A percentile compares a stretch with the other conserved stretches of the same genome.
phyloP scores from a whole-genome alignment of 352 stramenopile genomes.

The Detonula confervacea region DNA sequence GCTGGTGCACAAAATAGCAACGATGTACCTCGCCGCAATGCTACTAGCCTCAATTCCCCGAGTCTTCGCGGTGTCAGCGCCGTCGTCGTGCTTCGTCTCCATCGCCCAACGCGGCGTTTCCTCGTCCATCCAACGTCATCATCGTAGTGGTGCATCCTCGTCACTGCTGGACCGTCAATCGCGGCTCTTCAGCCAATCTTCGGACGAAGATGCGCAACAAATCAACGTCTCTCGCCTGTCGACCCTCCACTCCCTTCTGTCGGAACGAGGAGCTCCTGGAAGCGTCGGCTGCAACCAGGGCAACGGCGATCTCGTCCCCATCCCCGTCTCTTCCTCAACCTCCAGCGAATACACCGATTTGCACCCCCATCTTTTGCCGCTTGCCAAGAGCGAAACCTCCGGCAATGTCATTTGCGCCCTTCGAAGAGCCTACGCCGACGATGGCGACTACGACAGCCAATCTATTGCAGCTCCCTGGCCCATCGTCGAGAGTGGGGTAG shows the following conservation, averaged over 20 bases:
- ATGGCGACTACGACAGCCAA: slow-evolving; percentile 55
- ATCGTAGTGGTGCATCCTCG: not conserved
- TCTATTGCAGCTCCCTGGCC: slow-evolving; percentile 65
- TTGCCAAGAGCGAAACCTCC: slow-evolving; percentile 61
- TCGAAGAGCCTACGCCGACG: slow-evolving; percentile 65
- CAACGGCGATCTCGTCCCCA: slow-evolving; percentile 67
- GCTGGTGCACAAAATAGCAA: not conserved
- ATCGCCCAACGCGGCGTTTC: not conserved
- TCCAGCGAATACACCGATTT: slow-evolving; percentile 60
- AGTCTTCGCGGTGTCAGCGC: slow-evolving; percentile 13
- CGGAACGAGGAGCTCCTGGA: slow-evolving; percentile 69
- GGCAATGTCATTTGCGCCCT: slow-evolving; percentile 78
- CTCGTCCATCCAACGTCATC: slow-evolving; percentile 12
- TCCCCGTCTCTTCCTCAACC: slow-evolving; percentile 35
- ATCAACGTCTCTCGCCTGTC: slow-evolving; percentile 63
- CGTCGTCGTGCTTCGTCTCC: slow-evolving; percentile 24
- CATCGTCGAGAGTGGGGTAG: slow-evolving; percentile 71
- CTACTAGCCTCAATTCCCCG: slow-evolving; percentile 11
- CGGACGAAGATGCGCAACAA: slow-evolving; percentile 60
- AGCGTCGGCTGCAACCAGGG: slow-evolving; percentile 58
- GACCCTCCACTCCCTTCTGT: slow-evolving; percentile 71
- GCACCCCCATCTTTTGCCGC: slow-evolving; percentile 74
- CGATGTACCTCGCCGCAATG: slow-evolving; percentile 22
- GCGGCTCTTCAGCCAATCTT: slow-evolving; percentile 25
- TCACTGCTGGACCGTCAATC: not conserved